A percentile compares a stretch with the other conserved stretches of the same genome.
These are phyloP conservation scores for Angomonas desouzai DNA, from an alignment of 208 protist genomes.

Conservation along the genomic window DNA sequence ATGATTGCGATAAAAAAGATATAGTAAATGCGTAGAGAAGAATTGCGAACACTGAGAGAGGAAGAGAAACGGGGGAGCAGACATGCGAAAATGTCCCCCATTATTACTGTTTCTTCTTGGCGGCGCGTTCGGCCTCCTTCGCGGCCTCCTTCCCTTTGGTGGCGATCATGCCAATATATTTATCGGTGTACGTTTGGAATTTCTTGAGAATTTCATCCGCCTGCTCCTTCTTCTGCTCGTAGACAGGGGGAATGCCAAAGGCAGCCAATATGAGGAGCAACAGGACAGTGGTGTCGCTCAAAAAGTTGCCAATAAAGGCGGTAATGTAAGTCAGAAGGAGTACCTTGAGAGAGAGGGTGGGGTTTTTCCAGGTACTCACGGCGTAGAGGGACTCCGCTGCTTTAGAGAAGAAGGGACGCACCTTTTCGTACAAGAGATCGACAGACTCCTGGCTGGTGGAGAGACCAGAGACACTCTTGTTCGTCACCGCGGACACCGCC, in stretches of 20 bases:
- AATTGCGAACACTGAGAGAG: too few species aligned
- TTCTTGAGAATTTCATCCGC: slow-evolving; percentile 42
- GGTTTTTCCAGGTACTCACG: slow-evolving; percentile 67
- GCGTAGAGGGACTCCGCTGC: slow-evolving; percentile 23
- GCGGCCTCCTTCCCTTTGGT: slow-evolving; percentile 31
- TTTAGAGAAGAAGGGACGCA: slow-evolving; percentile 35
- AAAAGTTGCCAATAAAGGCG: slow-evolving; percentile 66
- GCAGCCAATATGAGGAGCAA: slow-evolving; percentile 27
- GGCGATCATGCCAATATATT: slow-evolving; percentile 45
- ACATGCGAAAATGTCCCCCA: neutral
- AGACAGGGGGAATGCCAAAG: slow-evolving; percentile 57
- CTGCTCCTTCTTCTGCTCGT: slow-evolving; percentile 67
- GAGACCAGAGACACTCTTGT: slow-evolving; percentile 26
- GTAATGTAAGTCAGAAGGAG: slow-evolving; percentile 38
- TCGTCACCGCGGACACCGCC: slow-evolving; percentile 22
- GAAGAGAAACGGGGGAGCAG: too few species aligned
- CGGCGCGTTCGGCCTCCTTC: slow-evolving; percentile 22
- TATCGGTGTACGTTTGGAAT: slow-evolving; percentile 24
- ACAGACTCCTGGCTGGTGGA: slow-evolving; percentile 53
- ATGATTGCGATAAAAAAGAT: too few species aligned
- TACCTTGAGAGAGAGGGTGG: slow-evolving; percentile 35
- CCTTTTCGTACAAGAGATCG: slow-evolving; percentile 43
- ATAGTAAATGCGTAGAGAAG: too few species aligned
- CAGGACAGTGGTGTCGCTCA: slow-evolving; percentile 60
- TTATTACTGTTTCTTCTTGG: slow-evolving; percentile 37